A percentile compares a stretch with the other conserved stretches of the same genome.
phyloP scores from a whole-genome alignment of 345 rosid genomes.

The Hypericum perforatum region DNA sequence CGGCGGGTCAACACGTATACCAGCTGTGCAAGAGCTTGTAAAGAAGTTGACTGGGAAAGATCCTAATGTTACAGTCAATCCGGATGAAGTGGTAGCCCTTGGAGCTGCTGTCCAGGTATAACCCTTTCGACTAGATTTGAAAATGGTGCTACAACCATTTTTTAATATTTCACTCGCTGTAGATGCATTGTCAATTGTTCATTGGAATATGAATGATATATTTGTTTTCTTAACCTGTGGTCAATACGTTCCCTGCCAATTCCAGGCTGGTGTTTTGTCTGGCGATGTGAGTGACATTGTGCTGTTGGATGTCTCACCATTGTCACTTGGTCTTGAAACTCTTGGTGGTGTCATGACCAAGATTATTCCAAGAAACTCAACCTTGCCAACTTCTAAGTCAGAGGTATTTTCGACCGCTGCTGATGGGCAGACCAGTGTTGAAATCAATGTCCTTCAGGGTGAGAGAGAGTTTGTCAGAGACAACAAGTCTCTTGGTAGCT shows the following conservation, averaged over 20 bases:
- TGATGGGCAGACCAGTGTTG: slow-evolving; percentile 41
- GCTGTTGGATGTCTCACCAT: slow-evolving; percentile 40
- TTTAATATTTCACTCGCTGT: no score
- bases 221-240: no score
- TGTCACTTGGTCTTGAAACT: slow-evolving; percentile 47
- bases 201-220: background rate
- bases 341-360: slow-evolving; percentile 50
- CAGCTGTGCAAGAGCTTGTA: slow-evolving; percentile 39
- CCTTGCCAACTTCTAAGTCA: slow-evolving; percentile 36
- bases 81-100: slow-evolving; percentile 55
- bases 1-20: slow-evolving; percentile 55
- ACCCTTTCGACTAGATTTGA: slow-evolving; percentile 41
- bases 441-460: slow-evolving; percentile 46
- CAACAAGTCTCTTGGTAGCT: slow-evolving; percentile 38
- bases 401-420: slow-evolving; percentile 35
- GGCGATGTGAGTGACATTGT: slow-evolving; percentile 17
- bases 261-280: no score
- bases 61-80: slow-evolving; percentile 39
- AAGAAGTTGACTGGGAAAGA: slow-evolving; percentile 46
- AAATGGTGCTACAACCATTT: slow-evolving; percentile 11
- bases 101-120: slow-evolving; percentile 54
- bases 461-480: slow-evolving; percentile 47
- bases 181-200: background rate
- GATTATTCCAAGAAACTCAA: slow-evolving; percentile 49
- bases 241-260: no score